Evolutionary conservation across 2,329 filamentous ascomycete genomes (phyloP).

Genomic region (Exserohilum turcica): DNA sequence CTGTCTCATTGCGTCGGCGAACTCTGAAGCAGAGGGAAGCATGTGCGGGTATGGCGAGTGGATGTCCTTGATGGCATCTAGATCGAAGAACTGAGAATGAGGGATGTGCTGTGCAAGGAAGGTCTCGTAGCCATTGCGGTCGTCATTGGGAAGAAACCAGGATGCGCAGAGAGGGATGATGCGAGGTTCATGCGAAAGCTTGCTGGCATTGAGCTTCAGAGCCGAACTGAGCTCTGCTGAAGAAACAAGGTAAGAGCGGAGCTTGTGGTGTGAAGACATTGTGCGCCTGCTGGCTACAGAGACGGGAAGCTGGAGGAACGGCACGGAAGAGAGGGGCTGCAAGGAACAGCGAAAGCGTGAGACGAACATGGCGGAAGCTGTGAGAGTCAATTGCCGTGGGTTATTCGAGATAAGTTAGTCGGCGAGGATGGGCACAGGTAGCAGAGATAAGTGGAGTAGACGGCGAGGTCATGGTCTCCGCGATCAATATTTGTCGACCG

Average conservation of each 20-base stretch:
- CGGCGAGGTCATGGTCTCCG: slow-evolving; percentile 23
- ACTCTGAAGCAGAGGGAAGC: slow-evolving; percentile 80
- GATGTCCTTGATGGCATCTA: slow-evolving; percentile 88
- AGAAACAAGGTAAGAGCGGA: slow-evolving; percentile 84
- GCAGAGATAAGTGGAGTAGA: slow-evolving; percentile 13
- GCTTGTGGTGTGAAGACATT: slow-evolving; percentile 47
- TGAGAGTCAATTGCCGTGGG: slow-evolving; percentile 11
- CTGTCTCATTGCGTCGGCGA: slow-evolving; percentile 85
- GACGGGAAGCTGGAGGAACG: slow-evolving; percentile 18
- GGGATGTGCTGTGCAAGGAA: slow-evolving; percentile 86
- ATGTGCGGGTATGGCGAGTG: slow-evolving; percentile 93
- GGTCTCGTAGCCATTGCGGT: slow-evolving; percentile 76
- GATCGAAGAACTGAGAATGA: slow-evolving; percentile 90
- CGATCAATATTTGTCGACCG: slow-evolving; percentile 23
- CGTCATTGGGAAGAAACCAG: slow-evolving; percentile 96
- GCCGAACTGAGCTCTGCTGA: slow-evolving; percentile 82
- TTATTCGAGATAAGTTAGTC: slow-evolving; percentile 2
- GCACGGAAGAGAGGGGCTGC: slow-evolving; percentile 25
- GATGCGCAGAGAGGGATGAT: slow-evolving; percentile 88
- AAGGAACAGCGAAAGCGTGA: slow-evolving; percentile 33
- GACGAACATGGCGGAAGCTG: slow-evolving; percentile 39
- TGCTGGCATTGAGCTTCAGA: slow-evolving; percentile 79
- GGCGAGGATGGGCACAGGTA: slow-evolving; percentile 9
- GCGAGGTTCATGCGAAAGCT: slow-evolving; percentile 79
- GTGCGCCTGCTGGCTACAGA: slow-evolving; percentile 20